These are phyloP conservation scores for Oryza officinalis DNA, from an alignment of 176 grass and related monocot genomes.

Conservation along the genomic window DNA sequence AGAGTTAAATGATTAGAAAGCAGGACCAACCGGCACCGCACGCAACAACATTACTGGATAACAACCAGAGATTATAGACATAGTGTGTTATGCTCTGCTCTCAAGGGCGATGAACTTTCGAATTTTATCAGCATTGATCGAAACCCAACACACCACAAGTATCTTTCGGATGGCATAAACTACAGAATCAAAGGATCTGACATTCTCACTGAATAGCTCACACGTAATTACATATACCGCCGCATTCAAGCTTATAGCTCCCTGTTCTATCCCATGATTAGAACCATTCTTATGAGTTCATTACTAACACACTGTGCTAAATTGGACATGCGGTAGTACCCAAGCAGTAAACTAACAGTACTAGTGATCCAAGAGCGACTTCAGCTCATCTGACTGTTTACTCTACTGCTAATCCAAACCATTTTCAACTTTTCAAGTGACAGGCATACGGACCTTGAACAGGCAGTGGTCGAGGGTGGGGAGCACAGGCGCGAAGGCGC, in stretches of 20 bases:
- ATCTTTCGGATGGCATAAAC: background rate
- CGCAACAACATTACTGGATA: background rate
- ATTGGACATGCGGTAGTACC: background rate
- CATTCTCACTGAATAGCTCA: background rate
- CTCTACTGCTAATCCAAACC: background rate
- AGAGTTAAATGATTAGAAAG: constrained; percentile 18
- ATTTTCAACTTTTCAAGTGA: background rate
- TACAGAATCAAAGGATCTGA: background rate
- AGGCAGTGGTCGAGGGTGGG: constrained; percentile 77
- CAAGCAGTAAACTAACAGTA: background rate
- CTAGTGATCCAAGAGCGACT: background rate
- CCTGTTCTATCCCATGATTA: background rate
- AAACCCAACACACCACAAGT: background rate
- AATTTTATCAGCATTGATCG: background rate
- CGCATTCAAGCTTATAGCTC: background rate
- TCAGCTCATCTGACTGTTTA: background rate
- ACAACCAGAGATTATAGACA: background rate
- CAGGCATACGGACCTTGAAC: constrained; percentile 63
- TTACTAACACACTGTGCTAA: background rate
- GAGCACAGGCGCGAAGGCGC: constrained; percentile 67
- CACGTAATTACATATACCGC: background rate
- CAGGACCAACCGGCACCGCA: background rate
- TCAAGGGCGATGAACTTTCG: background rate
- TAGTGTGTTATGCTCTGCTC: background rate
- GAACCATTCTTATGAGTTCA: background rate